phyloP scores from a whole-genome alignment of 305 asterid species.

The Rubia tinctorum region DNA sequence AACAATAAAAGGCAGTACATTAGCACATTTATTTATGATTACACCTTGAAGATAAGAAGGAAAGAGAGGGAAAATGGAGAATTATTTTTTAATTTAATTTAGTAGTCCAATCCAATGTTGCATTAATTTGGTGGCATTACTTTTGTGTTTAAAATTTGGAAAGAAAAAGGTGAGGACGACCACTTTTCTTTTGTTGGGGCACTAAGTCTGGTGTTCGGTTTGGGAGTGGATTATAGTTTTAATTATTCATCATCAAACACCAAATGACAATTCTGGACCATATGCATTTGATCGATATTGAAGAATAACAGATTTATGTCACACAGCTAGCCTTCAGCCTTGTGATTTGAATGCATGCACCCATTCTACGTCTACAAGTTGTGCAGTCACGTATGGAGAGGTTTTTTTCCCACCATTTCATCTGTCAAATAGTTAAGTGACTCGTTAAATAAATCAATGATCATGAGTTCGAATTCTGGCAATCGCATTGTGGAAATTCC shows the following conservation, averaged over 20 bases:
- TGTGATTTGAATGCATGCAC: conserved; percentile 1
- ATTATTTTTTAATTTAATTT: conserved; percentile 19
- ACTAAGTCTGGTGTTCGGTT: conserved; percentile 48
- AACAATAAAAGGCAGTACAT: conserved; percentile 18
- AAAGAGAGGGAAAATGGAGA: background rate
- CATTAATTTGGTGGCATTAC: conserved; percentile 18
- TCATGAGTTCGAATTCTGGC: no score
- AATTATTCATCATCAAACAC: conserved; percentile 26
- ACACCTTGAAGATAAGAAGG: conserved; percentile 27
- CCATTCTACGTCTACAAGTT: no score
- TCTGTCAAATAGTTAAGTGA: no score
- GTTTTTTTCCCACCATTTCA: no score
- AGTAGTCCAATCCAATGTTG: conserved; percentile 26
- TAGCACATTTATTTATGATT: conserved; percentile 10
- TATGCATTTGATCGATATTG: conserved; percentile 4
- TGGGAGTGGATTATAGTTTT: conserved; percentile 51
- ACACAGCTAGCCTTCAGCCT: background rate
- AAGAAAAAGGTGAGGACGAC: conserved; percentile 49
- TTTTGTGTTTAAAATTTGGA: conserved; percentile 34
- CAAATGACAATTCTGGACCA: conserved; percentile 25
- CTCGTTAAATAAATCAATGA: no score
- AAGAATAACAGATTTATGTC: no score
- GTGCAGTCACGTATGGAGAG: no score
- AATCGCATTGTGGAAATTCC: no score
- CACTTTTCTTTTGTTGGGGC: conserved; percentile 68